These are phyloP conservation scores for Puccinia triticina DNA, from an alignment of 1,284 basidiomycete genomes.

Conservation along the genomic window DNA sequence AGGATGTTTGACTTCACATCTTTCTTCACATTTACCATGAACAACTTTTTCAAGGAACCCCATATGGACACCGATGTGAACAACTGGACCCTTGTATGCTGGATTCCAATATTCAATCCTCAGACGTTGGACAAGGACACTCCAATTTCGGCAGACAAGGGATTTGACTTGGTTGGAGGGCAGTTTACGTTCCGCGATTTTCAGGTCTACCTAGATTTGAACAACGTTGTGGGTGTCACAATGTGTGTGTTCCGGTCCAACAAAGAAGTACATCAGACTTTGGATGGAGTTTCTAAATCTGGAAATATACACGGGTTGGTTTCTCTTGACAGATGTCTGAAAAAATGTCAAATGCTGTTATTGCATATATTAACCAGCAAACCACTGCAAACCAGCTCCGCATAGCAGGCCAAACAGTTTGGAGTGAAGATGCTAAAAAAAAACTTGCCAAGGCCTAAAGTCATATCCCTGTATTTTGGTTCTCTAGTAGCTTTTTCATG, in stretches of 20 bases:
- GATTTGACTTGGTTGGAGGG: not conserved
- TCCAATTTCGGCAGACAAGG: not conserved
- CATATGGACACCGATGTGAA: constrained; percentile 1
- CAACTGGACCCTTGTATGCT: constrained; percentile 9
- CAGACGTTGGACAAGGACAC: not conserved
- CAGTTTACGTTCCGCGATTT: constrained; percentile 16
- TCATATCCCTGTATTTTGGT: no score
- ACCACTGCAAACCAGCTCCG: no score
- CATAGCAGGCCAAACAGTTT: no score
- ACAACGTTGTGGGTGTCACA: constrained; percentile 1
- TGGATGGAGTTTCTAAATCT: not conserved
- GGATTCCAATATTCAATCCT: constrained; percentile 25
- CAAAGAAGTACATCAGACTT: not conserved
- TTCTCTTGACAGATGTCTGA: not conserved
- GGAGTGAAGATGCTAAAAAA: no score
- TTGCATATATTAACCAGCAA: not conserved
- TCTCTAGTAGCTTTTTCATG: no score
- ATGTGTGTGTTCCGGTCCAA: constrained; percentile 10
- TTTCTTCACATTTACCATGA: constrained; percentile 6
- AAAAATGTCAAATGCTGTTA: not conserved
- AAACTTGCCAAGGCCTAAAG: no score
- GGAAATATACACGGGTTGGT: not conserved
- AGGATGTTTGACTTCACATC: not conserved
- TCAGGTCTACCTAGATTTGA: constrained; percentile 16
- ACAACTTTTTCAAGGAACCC: not conserved